Base-by-base conservation (phyloP, 768 basidiomycete genomes). In the Tricholoma sp. region DNA sequence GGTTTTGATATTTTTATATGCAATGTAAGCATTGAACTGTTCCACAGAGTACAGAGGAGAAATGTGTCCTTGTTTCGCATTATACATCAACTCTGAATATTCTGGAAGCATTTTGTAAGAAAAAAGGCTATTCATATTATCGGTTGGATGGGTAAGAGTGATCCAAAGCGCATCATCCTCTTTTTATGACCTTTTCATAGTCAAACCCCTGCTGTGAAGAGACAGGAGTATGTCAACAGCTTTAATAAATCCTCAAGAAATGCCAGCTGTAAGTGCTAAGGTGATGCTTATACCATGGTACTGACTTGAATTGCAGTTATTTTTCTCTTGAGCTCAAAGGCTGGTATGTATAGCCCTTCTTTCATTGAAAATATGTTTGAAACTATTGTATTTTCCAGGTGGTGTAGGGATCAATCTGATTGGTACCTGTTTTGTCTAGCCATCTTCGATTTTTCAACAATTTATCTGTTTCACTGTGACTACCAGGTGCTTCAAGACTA, bases 41-140 rank as follows among this genome's bases (percentile, higher is more conserved):
- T 24, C 44, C 12, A n/a, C 54, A 91, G 86, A 74, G 76, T 34
- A 94, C 91, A 0, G 85, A 89, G 39, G 96, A 99, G 73, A 99
- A 99, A 80, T 89, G 93, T 63, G 89, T 98, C 33, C 72, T 99
- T 41, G 91, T 96, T 33, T 98, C 94, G n/a, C 95, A 98, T 67
- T 99, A 90, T 65, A 98, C 95, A 0, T 88, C 89, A 4, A 97
- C 95, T 1, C 83, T 99, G 53, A 91, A 98, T 65, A 83, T 99
- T 55, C 75, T 99, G 31, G 93, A 98, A 73, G 83, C 83, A 3
- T 89, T 86, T 61, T 96, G 94, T 73, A 82, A 85, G 68, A 83
- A 80, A 59, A 83, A 79, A 62, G 73, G 76, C 9, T 98, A 94
- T 68, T 85, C 86, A 0, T 91, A 82, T 66, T 82, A 88, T 59